A percentile compares a stretch with the other conserved stretches of the same genome.
These are phyloP conservation scores for Kodamaea kakaduensis DNA, from an alignment of 805 yeast genomes.

Conservation along the genomic window DNA sequence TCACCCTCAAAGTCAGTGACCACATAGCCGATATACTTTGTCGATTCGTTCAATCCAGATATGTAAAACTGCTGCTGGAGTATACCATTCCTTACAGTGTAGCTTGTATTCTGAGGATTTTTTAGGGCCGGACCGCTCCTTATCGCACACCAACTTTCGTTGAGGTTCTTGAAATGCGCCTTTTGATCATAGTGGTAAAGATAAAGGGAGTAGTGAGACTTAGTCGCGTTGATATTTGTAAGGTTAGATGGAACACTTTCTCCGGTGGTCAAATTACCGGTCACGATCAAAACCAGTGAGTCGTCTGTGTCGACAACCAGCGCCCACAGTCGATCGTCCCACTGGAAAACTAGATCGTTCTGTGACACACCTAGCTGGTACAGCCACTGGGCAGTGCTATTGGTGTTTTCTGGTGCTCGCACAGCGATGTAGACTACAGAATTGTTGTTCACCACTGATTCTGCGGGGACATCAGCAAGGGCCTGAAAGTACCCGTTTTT, in stretches of 20 bases:
- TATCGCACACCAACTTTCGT: constrained; percentile 70
- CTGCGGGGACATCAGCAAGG: constrained; percentile 30
- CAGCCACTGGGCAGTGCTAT: constrained; percentile 44
- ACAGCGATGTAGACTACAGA: constrained; percentile 35
- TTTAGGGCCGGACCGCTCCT: constrained; percentile 45
- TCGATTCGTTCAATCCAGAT: constrained; percentile 54
- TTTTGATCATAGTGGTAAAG: constrained; percentile 43
- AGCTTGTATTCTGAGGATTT: constrained; percentile 20
- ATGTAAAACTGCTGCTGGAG: constrained; percentile 61
- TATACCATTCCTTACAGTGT: constrained; percentile 45
- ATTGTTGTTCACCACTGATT: constrained; percentile 4
- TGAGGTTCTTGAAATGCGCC: constrained; percentile 35
- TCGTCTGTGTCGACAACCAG: constrained; percentile 66
- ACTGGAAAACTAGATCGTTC: constrained; percentile 60
- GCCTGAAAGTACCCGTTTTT: constrained; percentile 38
- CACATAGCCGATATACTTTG: constrained; percentile 62
- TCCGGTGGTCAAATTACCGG: constrained; percentile 43
- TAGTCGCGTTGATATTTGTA: constrained; percentile 18
- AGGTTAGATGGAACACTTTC: not conserved
- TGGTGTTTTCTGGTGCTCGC: constrained; percentile 37
- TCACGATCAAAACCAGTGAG: constrained; percentile 59
- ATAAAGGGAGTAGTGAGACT: constrained; percentile 38
- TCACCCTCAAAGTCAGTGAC: constrained; percentile 42
- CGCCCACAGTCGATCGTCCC: constrained; percentile 59
- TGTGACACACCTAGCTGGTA: constrained; percentile 67